Base-by-base conservation (phyloP, 176 grass and related monocot genomes). In the Panicum miliaceum region DNA sequence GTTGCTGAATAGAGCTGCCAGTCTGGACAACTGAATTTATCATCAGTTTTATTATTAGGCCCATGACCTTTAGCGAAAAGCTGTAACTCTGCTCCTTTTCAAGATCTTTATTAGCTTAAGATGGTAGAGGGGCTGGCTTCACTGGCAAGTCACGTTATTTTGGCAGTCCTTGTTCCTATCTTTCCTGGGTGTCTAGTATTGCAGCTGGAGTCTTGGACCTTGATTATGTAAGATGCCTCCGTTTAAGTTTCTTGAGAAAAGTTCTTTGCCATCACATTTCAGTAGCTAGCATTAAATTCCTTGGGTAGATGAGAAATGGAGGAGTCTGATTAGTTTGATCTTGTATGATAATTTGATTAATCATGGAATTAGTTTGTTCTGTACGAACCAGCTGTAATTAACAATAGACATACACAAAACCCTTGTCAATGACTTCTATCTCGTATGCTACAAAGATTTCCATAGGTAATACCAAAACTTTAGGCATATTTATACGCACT, bases 161-260 rank as follows among this genome's bases (percentile, higher is more conserved):
- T 84, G 68, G 70, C 71, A 62, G 37, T 41, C 25, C 51, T 76
- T 68, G 75, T 73, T 57, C 65, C 76, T 41, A 15, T 84, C 73
- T 58, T 47, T 65, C 2, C 22, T 58, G 46, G 50, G 23, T 84
- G 23, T 62, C 54, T 75, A 81, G 65, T 64, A 78, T 57, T 51
- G 47, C 41, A 48, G 60, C 72, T 90, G 19, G 50, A 75, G 50
- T 56, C 16, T 36, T 66, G 72, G 73, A 65, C 59, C 25, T 80
- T 40, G 57, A 78, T 86, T 82, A 61, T 90, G 86, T 90, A 59
- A 77, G 61, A 82, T 82, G 79, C 47, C 7, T 57, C 22, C 36
- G n/a, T 77, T 50, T 27, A 54, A 86, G 20, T 80, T 8, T 65
- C 56, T 32, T 43, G 7, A 43, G 34, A 84, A 42, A 26, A 78